Percentiles rank a stretch among this genome's conserved stretches.
Evolutionary conservation across 148 eudicot genomes (phyloP).

Genomic region (Dianthus caryophyllus): DNA sequence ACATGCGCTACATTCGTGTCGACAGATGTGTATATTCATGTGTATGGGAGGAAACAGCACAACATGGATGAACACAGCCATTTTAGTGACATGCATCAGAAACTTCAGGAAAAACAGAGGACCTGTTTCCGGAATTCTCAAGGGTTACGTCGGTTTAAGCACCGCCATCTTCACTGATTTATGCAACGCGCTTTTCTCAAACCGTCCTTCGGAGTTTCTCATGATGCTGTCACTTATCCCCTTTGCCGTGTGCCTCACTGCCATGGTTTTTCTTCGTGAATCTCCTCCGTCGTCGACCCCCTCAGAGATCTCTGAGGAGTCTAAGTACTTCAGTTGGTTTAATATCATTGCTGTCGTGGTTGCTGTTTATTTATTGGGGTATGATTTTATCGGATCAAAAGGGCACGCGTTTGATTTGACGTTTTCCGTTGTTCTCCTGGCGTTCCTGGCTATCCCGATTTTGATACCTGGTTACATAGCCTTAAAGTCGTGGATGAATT

Average conservation of each 20-base stretch:
- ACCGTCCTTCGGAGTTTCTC: constrained; percentile 51
- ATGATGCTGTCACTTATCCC: constrained; percentile 56
- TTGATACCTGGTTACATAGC: constrained; percentile 45
- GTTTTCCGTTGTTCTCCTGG: constrained; percentile 39
- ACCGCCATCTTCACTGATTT: constrained; percentile 70
- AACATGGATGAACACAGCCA: constrained; percentile 76
- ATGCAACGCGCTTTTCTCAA: constrained; percentile 50
- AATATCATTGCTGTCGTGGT: constrained; percentile 54
- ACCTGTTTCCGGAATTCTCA: constrained; percentile 64
- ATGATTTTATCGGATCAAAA: constrained; percentile 46
- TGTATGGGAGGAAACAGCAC: constrained; percentile 75
- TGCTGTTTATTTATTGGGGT: constrained; percentile 51
- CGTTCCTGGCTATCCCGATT: constrained; percentile 55
- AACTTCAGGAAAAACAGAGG: constrained; percentile 61
- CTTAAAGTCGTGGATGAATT: constrained; percentile 20
- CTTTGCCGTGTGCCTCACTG: constrained; percentile 47
- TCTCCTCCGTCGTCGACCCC: constrained; percentile 44
- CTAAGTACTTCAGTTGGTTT: constrained; percentile 44
- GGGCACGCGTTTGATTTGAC: constrained; percentile 28
- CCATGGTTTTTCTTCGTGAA: constrained; percentile 62
- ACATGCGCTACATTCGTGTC: background rate
- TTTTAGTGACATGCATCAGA: constrained; percentile 57
- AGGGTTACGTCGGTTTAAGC: constrained; percentile 70
- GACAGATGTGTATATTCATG: constrained; percentile 63
- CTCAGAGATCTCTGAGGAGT: constrained; percentile 38